Percentiles rank a stretch among this genome's conserved stretches.
phyloP scores from a whole-genome alignment of 2,329 filamentous ascomycete genomes.

The Aspergillus carbonarius region DNA sequence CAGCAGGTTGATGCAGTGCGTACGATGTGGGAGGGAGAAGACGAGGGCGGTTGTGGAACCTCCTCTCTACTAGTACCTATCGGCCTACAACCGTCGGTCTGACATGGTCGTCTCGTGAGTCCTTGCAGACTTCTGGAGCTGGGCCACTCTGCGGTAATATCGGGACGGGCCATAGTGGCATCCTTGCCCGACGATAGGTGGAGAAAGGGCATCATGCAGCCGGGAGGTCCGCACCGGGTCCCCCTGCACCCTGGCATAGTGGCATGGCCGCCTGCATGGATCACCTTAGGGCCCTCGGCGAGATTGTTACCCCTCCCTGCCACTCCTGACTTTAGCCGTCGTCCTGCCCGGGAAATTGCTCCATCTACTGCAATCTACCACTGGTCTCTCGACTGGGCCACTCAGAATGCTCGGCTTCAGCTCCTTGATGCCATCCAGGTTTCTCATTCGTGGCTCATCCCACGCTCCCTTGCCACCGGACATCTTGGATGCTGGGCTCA shows the following conservation, averaged over 20 bases:
- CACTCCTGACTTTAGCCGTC: slow-evolving; percentile 14
- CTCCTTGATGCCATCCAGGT: neutral
- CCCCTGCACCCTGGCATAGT: neutral
- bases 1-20: neutral
- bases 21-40: too few species aligned
- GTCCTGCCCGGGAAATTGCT: neutral
- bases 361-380: slow-evolving; percentile 1
- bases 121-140: neutral
- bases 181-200: slow-evolving; percentile 14
- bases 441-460: neutral
- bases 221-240: neutral
- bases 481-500: slow-evolving; percentile 6
- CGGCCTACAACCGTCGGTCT: too few species aligned
- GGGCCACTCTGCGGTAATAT: neutral
- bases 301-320: neutral
- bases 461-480: neutral
- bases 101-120: too few species aligned
- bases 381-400: neutral
- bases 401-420: neutral
- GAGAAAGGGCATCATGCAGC: slow-evolving; percentile 4
- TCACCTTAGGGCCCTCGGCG: neutral
- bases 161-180: neutral
- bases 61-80: neutral
- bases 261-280: neutral
- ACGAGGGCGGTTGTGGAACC: neutral